Base-by-base conservation (phyloP, 495 filamentous ascomycete species). In the Penicillium riverlandense region DNA sequence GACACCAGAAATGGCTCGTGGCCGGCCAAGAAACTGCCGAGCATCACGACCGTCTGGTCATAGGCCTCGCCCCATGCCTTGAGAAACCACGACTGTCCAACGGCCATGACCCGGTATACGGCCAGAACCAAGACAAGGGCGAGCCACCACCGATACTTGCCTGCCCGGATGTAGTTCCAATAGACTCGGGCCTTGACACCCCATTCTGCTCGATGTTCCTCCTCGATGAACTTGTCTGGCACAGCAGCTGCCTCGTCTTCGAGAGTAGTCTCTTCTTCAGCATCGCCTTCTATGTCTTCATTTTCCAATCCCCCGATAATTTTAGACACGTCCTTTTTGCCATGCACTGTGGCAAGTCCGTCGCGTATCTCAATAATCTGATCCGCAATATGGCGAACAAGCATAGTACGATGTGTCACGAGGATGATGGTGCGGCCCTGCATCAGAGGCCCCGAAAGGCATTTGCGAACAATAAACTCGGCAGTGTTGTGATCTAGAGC, bases 21-120 rank as follows among this genome's bases (percentile, higher is more conserved):
- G 39, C 40, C 29, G 43, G 47, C 32, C 7, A 46, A 40, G 8
- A 48, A 41, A 4, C 33, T 34, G 9, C 37, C 39, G 15, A 52
- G 39, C 6, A 57, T 9, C 6, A 58, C 35, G 27, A 50, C 28
- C 29, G 45, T 50, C 40, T 65, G 47, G 38, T 71, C 66, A 56
- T 90, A 91, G 6, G 80, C 78, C 60, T 90, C 86, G 37, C 84
- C 86, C 88, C 88, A 94, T 50, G 77, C 74, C 52, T 94, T 91
- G 36, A 94, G 75, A 42, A 89, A 91, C 84, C 86, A 94, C 11
- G 75, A 78, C 51, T 85, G 76, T 22, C 63, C 76, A 39, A 89
- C 62, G 43, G 74, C 69, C 27, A 74, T 53, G 5, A 81, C 49
- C 14, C 87, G 81, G 51, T 77, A 84, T 1, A 83, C 37, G 13